phyloP scores from a whole-genome alignment of 768 basidiomycete genomes.

The Collybia sp. region DNA sequence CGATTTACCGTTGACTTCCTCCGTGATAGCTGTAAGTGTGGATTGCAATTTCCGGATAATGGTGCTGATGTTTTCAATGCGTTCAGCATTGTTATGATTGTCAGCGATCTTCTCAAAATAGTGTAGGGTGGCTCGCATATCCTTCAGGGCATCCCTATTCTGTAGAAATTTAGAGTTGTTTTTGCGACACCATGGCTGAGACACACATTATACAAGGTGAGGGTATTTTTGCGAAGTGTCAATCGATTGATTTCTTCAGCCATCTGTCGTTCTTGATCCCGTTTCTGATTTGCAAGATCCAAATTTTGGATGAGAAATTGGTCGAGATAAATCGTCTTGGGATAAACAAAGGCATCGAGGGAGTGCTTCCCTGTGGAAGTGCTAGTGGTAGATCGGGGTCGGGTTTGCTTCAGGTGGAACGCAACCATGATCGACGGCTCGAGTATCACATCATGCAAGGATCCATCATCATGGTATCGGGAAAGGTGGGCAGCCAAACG shows the following conservation, averaged over 20 bases:
- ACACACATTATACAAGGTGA: constrained; percentile 57
- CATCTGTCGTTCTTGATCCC: constrained; percentile 32
- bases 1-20: constrained; percentile 47
- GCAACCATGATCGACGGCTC: constrained; percentile 60
- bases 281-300: constrained; percentile 34
- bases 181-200: background rate
- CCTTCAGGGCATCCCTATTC: constrained; percentile 60
- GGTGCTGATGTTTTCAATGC: constrained; percentile 35
- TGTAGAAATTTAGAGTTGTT: constrained; percentile 18
- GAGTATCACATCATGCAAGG: constrained; percentile 53
- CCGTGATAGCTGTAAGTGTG: constrained; percentile 46
- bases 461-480: constrained; percentile 20
- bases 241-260: constrained; percentile 44
- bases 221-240: constrained; percentile 34
- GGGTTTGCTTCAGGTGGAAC: constrained; percentile 37
- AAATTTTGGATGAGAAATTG: constrained; percentile 62
- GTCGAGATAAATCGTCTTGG: constrained; percentile 66
- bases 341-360: constrained; percentile 50
- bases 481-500: constrained; percentile 43
- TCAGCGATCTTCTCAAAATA: constrained; percentile 71
- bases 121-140: constrained; percentile 55
- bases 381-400: constrained; percentile 8
- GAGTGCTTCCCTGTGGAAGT: constrained; percentile 16
- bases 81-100: constrained; percentile 38
- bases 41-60: constrained; percentile 48